Evolutionary conservation across 306 rosid species (phyloP).

Genomic region (Sicyos edulis): DNA sequence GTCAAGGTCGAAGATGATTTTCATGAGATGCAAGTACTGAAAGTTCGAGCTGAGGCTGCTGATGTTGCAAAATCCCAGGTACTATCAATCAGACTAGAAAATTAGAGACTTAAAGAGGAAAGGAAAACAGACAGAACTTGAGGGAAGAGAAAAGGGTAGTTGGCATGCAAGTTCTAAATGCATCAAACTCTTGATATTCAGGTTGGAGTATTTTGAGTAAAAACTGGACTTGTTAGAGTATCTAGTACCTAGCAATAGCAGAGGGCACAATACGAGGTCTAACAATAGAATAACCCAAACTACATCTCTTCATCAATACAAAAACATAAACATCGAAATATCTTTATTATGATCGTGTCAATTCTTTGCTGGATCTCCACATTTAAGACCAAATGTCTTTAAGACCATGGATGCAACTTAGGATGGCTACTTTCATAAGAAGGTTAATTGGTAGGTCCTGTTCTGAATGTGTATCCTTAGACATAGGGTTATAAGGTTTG

Average conservation of each 20-base stretch:
- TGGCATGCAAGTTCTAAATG: background rate
- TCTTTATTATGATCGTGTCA: background rate
- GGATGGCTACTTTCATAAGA: background rate
- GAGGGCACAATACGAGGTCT: background rate
- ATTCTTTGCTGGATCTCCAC: background rate
- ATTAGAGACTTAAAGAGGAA: background rate
- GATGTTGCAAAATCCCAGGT: conserved; percentile 98
- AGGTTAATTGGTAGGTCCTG: background rate
- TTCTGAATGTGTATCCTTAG: background rate
- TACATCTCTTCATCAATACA: background rate
- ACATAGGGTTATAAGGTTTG: background rate
- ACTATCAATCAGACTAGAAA: conserved; percentile 12
- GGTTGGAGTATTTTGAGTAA: background rate
- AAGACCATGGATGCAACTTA: background rate
- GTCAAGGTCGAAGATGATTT: conserved; percentile 95
- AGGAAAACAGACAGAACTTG: background rate
- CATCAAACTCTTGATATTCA: conserved; percentile 6
- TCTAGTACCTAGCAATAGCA: background rate
- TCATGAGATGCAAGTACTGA: conserved; percentile 57
- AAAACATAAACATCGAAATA: background rate
- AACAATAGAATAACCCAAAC: background rate
- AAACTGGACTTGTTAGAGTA: background rate
- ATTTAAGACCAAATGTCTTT: background rate
- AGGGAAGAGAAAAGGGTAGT: background rate
- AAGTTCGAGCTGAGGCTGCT: conserved; percentile 89